Evolutionary conservation across 83 land plant genomes (phyloP), one percentile per base, ranked within the genome.

Genomic region (Diphasiastrum complanatum): DNA sequence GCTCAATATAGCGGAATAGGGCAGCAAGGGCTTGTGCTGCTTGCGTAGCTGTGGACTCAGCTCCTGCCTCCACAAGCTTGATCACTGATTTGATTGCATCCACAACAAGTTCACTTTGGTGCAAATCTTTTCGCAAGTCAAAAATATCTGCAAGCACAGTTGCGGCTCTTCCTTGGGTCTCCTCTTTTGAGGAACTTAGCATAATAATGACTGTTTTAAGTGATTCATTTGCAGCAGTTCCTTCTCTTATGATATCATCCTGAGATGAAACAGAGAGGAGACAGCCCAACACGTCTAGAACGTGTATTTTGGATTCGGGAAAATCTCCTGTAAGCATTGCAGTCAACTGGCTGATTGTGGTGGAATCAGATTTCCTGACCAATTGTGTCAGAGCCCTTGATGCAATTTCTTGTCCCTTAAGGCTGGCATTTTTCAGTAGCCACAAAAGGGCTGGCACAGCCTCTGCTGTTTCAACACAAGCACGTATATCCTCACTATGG

Each of bases 401-500:
- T 18, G 90, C 71, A 38, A 75, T 75, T 55, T 82, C 82, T 61
- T 85, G 80, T 45, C 90, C 95, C 43, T 75, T 78, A 5, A 58
- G 26, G 37, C 84, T 73, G 23, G 86, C 95, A 78, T 75, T 85
- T 54, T 74, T 82, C 29, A 88, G 71, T 35, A 85, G 78, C 84
- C 86, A 85, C 51, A 88, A 60, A 2, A 85, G 68, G 18, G 95
- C 74, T 30, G 95, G 77, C 23, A 84, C 78, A 37, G 86, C 95
- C 14, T 70, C 84, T 49, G 90, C 90, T 67, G 82, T 88, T 58
- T 88, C 86, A 56, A 88, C 95, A 78, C 95, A 88, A 2, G 85
- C 90, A 49, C 95, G 78, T 12, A 88, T 88, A 51, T 88, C 95
- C 46, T 88, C 90, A 71, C 89, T 84, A 62, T 88, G 85, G 35